phyloP scores from a whole-genome alignment of 1,139 yeast species.

The Schizosaccharomyces versatilis region DNA sequence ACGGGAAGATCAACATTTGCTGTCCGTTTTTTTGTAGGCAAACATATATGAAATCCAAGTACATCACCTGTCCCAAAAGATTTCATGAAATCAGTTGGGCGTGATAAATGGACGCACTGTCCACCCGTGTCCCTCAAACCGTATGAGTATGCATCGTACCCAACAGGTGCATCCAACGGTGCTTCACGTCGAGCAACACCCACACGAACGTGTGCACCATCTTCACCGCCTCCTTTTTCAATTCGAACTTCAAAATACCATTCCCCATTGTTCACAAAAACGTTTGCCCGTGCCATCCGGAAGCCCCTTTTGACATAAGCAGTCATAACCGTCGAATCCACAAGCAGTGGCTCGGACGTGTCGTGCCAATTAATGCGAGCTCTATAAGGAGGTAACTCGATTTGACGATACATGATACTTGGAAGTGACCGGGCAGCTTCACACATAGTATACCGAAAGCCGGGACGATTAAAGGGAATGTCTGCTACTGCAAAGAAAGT shows the following conservation, averaged over 20 bases:
- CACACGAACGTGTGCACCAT: constrained; percentile 40
- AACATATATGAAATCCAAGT: constrained; percentile 52
- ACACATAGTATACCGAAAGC: constrained; percentile 65
- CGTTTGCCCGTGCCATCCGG: constrained; percentile 57
- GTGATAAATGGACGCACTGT: constrained; percentile 50
- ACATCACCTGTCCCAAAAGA: constrained; percentile 59
- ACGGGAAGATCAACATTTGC: neutral
- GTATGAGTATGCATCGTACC: constrained; percentile 84
- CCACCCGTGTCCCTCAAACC: constrained; percentile 73
- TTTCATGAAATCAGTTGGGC: constrained; percentile 36
- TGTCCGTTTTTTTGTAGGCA: constrained; percentile 27
- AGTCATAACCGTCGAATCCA: constrained; percentile 21
- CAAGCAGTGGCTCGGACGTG: constrained; percentile 36
- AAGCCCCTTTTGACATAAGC: constrained; percentile 43
- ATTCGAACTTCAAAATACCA: constrained; percentile 62
- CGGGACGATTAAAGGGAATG: constrained; percentile 55
- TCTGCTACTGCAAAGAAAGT: constrained; percentile 39
- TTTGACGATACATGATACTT: constrained; percentile 44
- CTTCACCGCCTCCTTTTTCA: constrained; percentile 18
- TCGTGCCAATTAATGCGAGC: constrained; percentile 54
- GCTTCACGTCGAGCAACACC: constrained; percentile 78
- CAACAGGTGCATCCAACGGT: constrained; percentile 81
- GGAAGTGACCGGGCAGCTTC: constrained; percentile 43
- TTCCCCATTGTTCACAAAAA: constrained; percentile 54
- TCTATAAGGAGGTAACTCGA: constrained; percentile 47